Evolutionary conservation across 148 eudicot species (phyloP).

Genomic region (Heliosperma pusillum): DNA sequence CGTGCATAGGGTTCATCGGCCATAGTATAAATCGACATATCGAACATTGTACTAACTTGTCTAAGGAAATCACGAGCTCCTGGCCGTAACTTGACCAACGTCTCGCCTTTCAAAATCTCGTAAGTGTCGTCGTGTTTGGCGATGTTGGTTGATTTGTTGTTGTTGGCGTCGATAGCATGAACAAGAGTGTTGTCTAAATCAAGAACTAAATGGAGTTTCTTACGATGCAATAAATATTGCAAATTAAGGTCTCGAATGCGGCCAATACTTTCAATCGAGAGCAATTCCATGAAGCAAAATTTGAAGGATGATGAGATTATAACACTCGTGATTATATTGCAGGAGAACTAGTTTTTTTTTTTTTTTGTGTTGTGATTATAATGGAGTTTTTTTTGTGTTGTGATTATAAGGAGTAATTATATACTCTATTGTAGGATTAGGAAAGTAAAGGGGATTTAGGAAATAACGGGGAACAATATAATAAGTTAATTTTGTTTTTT

Average conservation of each 20-base stretch:
- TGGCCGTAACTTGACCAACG: not conserved
- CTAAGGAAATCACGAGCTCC: not conserved
- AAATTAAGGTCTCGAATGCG: not conserved
- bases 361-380: too few relatives aligned
- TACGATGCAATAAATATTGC: not conserved
- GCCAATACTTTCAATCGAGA: not conserved
- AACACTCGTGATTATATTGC: too few relatives aligned
- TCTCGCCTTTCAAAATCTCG: not conserved
- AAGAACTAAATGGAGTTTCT: not conserved
- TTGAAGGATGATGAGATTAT: not conserved
- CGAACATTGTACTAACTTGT: not conserved
- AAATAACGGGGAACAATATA: too few relatives aligned
- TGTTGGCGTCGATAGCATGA: not conserved
- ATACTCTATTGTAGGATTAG: too few relatives aligned
- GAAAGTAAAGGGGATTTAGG: too few relatives aligned
- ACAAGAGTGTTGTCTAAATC: not conserved
- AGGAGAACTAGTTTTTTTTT: too few relatives aligned
- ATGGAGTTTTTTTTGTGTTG: too few relatives aligned
- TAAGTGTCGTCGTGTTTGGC: not conserved
- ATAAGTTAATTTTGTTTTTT: too few relatives aligned
- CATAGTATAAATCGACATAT: constrained; percentile 4
- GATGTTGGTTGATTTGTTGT: too few relatives aligned
- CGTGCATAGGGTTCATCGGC: not conserved
- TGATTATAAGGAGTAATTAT: too few relatives aligned
- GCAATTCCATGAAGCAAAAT: not conserved